phyloP scores from a whole-genome alignment of 1,284 basidiomycete genomes.

The Trametes sp. region DNA sequence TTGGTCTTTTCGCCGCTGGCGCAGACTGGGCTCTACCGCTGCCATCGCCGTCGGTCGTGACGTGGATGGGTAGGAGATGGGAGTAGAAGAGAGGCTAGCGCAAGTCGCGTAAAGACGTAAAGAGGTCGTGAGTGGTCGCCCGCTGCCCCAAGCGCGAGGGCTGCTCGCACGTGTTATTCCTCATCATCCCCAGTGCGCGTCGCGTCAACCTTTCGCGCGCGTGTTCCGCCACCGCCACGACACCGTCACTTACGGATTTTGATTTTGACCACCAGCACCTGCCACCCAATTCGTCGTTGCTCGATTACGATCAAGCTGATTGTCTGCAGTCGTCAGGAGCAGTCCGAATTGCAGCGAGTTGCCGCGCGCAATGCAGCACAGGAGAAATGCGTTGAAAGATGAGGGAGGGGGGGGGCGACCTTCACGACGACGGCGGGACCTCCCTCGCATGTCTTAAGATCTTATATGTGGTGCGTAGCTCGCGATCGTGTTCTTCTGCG shows the following conservation, averaged over 20 bases:
- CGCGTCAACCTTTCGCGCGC: conserved; percentile 16
- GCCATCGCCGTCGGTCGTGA: conserved; percentile 21
- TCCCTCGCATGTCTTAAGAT: too few species aligned
- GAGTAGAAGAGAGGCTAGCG: background rate
- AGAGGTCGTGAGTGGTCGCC: background rate
- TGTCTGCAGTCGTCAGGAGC: too few species aligned
- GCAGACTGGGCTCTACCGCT: conserved; percentile 25
- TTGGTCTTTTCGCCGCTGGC: conserved; percentile 30
- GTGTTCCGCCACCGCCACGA: background rate
- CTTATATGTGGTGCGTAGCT: too few species aligned
- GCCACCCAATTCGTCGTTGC: too few species aligned
- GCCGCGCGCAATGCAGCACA: too few species aligned
- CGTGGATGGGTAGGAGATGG: conserved; percentile 14
- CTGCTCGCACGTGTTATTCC: conserved; percentile 2
- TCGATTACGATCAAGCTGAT: too few species aligned
- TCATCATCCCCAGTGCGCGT: conserved; percentile 8
- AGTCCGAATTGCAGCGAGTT: too few species aligned
- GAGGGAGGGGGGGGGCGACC: too few species aligned
- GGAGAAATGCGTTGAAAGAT: too few species aligned
- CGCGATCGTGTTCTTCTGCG: too few species aligned
- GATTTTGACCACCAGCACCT: background rate
- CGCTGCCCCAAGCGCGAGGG: conserved; percentile 1
- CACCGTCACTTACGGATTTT: background rate
- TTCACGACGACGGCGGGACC: too few species aligned
- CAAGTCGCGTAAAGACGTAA: conserved; percentile 27